phyloP scores from a whole-genome alignment of 2,329 filamentous ascomycete genomes.

The Arthrobotrys pseudoclavata region DNA sequence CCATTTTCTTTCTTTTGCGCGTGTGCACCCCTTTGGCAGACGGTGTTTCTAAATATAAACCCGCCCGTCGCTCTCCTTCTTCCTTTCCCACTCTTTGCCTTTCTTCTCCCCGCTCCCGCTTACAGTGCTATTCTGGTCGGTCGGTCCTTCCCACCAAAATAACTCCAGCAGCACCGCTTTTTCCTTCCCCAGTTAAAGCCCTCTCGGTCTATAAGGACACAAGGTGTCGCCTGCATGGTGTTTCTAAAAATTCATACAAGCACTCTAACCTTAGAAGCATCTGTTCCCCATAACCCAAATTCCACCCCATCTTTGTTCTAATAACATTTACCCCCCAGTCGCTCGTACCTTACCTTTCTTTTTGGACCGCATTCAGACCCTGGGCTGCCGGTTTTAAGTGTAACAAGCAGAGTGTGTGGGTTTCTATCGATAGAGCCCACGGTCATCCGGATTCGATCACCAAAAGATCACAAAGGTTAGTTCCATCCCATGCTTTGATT shows the following conservation, averaged over 20 bases:
- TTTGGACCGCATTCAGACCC: constrained; percentile 51
- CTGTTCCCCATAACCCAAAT: constrained; percentile 52
- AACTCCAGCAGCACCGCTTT: constrained; percentile 26
- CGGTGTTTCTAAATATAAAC: constrained; percentile 60
- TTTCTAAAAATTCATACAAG: constrained; percentile 60
- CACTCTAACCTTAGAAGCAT: constrained; percentile 60
- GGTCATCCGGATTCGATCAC: constrained; percentile 13
- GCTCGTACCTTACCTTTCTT: constrained; percentile 55
- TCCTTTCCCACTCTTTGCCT: constrained; percentile 38
- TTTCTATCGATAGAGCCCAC: constrained; percentile 59
- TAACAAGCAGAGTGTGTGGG: constrained; percentile 42
- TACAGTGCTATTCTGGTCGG: constrained; percentile 59
- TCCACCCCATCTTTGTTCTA: constrained; percentile 50
- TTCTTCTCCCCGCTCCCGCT: constrained; percentile 59
- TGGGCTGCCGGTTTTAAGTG: constrained; percentile 48
- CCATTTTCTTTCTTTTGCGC: constrained; percentile 41
- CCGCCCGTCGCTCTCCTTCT: constrained; percentile 59
- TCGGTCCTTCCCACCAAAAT: constrained; percentile 41
- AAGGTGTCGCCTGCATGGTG: constrained; percentile 59
- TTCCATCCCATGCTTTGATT: constrained; percentile 28
- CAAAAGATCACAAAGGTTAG: constrained; percentile 50
- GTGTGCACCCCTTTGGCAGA: constrained; percentile 38
- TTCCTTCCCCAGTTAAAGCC: constrained; percentile 15
- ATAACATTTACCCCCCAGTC: constrained; percentile 55
- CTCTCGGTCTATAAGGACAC: constrained; percentile 56